These are phyloP conservation scores for Brassica hybrid DNA, from an alignment of 441 rosid genomes.

Conservation along the genomic window DNA sequence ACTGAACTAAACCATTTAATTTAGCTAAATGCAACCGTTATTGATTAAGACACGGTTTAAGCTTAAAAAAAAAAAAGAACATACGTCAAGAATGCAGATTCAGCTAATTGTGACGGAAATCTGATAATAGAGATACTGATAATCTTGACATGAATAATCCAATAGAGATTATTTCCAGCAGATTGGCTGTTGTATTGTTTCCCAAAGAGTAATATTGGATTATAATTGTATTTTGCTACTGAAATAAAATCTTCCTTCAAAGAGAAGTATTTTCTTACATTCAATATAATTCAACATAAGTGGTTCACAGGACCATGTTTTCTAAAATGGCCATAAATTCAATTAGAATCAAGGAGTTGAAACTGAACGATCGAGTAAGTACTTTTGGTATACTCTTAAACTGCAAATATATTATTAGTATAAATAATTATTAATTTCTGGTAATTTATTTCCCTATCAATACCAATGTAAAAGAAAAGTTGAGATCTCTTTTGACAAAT, in stretches of 20 bases:
- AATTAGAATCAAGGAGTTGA: not conserved
- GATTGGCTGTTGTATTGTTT: not conserved
- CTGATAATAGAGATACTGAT: not conserved
- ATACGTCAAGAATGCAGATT: not conserved
- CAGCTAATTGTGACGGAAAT: not conserved
- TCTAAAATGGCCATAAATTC: not conserved
- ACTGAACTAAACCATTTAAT: not conserved
- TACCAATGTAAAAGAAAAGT: not conserved
- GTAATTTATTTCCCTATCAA: not conserved
- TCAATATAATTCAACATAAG: not conserved
- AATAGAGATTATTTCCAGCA: not conserved
- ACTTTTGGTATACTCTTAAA: not conserved
- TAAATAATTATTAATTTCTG: not conserved
- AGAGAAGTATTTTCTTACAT: not conserved
- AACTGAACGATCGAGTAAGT: not conserved
- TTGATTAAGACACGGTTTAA: not conserved
- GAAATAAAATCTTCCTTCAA: not conserved
- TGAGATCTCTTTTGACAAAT: not conserved
- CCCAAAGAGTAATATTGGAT: not conserved
- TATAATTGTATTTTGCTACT: not conserved
- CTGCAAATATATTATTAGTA: not conserved
- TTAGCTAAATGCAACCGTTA: not conserved
- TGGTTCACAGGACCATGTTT: not conserved
- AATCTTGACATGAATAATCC: not conserved
- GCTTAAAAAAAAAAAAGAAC: not conserved